Conservation (phyloP, 441 rosid species). For the Croton setiger region DNA sequence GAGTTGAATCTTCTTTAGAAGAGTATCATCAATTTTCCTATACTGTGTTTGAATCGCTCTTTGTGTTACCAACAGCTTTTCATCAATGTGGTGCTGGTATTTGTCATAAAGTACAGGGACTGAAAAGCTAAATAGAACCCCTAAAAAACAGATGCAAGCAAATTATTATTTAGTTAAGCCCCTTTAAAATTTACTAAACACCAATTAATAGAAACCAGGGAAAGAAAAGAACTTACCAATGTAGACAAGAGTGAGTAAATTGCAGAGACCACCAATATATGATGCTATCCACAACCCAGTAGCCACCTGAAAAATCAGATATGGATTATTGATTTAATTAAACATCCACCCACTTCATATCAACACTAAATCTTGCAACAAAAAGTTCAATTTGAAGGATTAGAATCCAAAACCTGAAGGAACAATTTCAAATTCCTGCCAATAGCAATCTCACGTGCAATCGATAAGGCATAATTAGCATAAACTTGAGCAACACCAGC, state of each 20-base stretch:
- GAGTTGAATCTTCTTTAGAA: slow-evolving; percentile 54
- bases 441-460: slow-evolving; percentile 61
- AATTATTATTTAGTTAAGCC: background rate
- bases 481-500: slow-evolving; percentile 41
- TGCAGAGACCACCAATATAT: slow-evolving; percentile 56
- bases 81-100: slow-evolving; percentile 63
- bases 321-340: background rate
- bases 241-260: slow-evolving; percentile 70
- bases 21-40: slow-evolving; percentile 43
- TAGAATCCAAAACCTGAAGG: slow-evolving; percentile 45
- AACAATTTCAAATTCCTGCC: slow-evolving; percentile 56
- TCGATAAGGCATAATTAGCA: slow-evolving; percentile 40
- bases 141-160: slow-evolving; percentile 28
- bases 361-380: background rate
- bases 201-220: background rate
- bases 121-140: slow-evolving; percentile 60
- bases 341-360: background rate
- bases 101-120: slow-evolving; percentile 67
- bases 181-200: background rate
- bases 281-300: slow-evolving; percentile 57
- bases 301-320: slow-evolving; percentile 50
- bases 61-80: slow-evolving; percentile 45
- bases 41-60: slow-evolving; percentile 45
- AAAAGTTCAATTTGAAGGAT: background rate
- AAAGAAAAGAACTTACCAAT: slow-evolving; percentile 47